A percentile compares a stretch with the other conserved stretches of the same genome.
phyloP scores from a whole-genome alignment of 192 early-diverging fungal species.

The Geranomyces variabilis region DNA sequence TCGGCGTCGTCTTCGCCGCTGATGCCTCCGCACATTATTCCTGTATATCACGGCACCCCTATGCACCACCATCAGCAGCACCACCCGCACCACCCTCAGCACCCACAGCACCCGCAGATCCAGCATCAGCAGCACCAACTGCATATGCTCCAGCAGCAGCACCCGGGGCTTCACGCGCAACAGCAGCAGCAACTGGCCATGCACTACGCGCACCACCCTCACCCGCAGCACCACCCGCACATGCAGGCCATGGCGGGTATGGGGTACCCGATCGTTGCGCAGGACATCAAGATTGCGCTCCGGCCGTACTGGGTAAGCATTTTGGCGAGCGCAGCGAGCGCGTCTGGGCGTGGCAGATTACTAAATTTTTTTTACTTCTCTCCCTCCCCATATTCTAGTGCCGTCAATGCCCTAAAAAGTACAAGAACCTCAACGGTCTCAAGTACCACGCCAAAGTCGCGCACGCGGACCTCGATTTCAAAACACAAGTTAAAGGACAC shows the following conservation, averaged over 20 bases:
- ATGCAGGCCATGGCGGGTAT: slow-evolving; percentile 7
- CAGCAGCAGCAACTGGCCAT: not conserved
- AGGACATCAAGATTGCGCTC: slow-evolving; percentile 36
- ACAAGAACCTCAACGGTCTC: slow-evolving; percentile 37
- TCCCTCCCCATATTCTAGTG: slow-evolving; percentile 43
- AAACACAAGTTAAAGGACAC: slow-evolving; percentile 39
- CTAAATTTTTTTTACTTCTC: slow-evolving; percentile 51
- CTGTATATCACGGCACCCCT: not conserved
- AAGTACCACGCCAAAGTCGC: slow-evolving; percentile 77
- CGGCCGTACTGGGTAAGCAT: slow-evolving; percentile 35
- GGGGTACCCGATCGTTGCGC: not conserved
- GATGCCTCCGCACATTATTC: not conserved
- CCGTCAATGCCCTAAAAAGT: slow-evolving; percentile 53
- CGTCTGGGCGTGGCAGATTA: too few species aligned
- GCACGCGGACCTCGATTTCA: slow-evolving; percentile 45
- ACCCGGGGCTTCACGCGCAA: not conserved
- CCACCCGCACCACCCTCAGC: not conserved
- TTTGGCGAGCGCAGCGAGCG: too few species aligned
- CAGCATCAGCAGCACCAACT: not conserved
- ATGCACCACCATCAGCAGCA: not conserved
- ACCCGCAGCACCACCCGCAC: not conserved
- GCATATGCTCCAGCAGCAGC: not conserved
- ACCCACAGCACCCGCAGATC: slow-evolving; percentile 1
- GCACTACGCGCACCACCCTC: not conserved
- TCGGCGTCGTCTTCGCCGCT: not conserved